phyloP scores from a whole-genome alignment of 2,329 filamentous ascomycete species.

The Penicillium sp. region DNA sequence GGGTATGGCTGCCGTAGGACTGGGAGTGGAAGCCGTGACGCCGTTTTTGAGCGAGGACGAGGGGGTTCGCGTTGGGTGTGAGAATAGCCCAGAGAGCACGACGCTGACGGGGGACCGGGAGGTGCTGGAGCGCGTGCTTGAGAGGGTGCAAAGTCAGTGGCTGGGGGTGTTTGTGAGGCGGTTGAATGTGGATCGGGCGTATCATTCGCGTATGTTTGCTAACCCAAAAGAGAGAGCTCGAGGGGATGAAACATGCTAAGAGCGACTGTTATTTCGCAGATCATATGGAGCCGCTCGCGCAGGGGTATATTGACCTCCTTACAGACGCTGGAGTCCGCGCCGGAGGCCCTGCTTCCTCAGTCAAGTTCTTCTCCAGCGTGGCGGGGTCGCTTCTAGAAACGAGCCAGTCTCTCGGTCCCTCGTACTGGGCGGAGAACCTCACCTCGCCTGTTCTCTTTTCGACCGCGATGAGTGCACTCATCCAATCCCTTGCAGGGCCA shows the following conservation, averaged over 20 bases:
- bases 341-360: too few species aligned
- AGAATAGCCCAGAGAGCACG: conserved; percentile 30
- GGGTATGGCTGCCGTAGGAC: conserved; percentile 23
- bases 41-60: neutral
- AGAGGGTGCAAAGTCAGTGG: neutral
- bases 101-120: conserved; percentile 29
- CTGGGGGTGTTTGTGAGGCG: neutral
- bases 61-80: conserved; percentile 20
- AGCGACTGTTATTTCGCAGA: neutral
- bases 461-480: neutral
- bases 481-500: neutral
- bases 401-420: neutral
- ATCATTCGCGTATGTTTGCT: neutral
- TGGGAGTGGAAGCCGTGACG: conserved; percentile 6
- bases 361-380: neutral
- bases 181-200: neutral
- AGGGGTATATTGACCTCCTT: neutral
- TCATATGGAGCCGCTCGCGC: neutral
- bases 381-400: neutral
- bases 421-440: neutral
- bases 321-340: neutral
- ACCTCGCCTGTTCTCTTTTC: neutral
- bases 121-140: neutral
- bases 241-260: too few species aligned
- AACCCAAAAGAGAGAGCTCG: too few species aligned